Base-by-base conservation (phyloP, 805 yeast genomes). In the Pichia cabralensis region DNA sequence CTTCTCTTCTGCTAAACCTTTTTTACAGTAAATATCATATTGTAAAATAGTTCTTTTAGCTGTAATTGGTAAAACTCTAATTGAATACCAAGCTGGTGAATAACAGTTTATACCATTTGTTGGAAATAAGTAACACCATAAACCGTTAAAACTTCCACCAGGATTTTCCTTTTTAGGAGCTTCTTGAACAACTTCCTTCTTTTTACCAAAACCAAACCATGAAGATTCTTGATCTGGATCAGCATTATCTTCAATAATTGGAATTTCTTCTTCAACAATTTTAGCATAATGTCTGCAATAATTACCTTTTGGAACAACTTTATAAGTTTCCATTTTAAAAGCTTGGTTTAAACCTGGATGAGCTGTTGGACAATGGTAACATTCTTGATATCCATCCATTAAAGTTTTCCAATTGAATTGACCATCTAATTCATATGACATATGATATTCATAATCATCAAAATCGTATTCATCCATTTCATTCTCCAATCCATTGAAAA, bases 381-480 rank as follows among this genome's bases (percentile, higher is more conserved):
- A 74, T 54, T 74, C 80, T 56, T 74, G 78, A 55, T 74, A 74
- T 8, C 80, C 79, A 46, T 74, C 80, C 77, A 74, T 72, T 40
- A 74, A 60, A 5, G 80, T 74, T 47, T 74, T 74, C 80, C 80
- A 74, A 57, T 74, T 74, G 60, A 74, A 74, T 46, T 69, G 58
- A 33, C 80, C 80, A 43, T 72, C 77, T 29, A 74, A 61, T 49
- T 74, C 79, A 44, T 73, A 74, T 12, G 76, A 68, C 78, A 73
- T 71, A 54, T 74, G 72, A 55, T 72, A 74, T 44, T 74, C 78
- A 46, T 74, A 74, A 50, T 74, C 79, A 21, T 61, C 54, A 47
- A 74, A 74, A 49, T 74, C 80, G 48, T 61, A 74, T 52, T 73
- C 80, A 35, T 62, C 59, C 67, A 71, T 59, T 44, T 74, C 79